Evolutionary conservation across 2,329 filamentous ascomycete genomes (phyloP), one percentile per base, ranked within the genome.

Genomic region (Ceratocystis variospora): DNA sequence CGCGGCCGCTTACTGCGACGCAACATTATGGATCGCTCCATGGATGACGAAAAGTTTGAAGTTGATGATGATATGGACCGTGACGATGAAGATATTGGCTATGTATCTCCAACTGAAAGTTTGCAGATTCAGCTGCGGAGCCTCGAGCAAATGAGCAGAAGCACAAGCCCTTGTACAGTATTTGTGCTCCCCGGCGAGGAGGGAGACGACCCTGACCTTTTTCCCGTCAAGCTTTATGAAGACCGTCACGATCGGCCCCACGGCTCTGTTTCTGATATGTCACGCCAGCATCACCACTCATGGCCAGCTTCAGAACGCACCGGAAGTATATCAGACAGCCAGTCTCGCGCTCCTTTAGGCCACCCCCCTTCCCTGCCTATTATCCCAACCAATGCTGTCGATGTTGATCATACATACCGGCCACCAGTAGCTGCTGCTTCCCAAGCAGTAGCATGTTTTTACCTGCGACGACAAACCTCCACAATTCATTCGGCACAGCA

Each of bases 81-180:
- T 22, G 57, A 65, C 7, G 66, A 67, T 8, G 62, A 68, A 2
- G 66, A 67, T 19, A 57, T 62, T 19, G 63, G 61, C 22, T 62
- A 67, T 61, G 44, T 63, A 10, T 67, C 62, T 8, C 62, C 66
- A 17, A 68, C 66, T 2, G 66, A 68, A 59, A 65, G 44, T n/a
- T 53, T 68, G 28, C 87, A 91, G 71, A 83, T 83, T 74, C 93
- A 93, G 75, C 79, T 94, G 33, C 86, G 87, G 70, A 87, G 84
- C 0, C 79, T 92, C 50, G 88, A 93, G 74, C 89, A 93, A 71
- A 94, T 94, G 90, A 94, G 94, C 73, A 89, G 87, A 17, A 94
- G 89, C 72, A 92, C 89, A 4, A 80, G 88, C 1, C 87, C 88
- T 0, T 83, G 89, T 59, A 94, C 89, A 73, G 82, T 92, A 17